phyloP scores from a whole-genome alignment of 208 protist species.

The Leishmania tarentolae region DNA sequence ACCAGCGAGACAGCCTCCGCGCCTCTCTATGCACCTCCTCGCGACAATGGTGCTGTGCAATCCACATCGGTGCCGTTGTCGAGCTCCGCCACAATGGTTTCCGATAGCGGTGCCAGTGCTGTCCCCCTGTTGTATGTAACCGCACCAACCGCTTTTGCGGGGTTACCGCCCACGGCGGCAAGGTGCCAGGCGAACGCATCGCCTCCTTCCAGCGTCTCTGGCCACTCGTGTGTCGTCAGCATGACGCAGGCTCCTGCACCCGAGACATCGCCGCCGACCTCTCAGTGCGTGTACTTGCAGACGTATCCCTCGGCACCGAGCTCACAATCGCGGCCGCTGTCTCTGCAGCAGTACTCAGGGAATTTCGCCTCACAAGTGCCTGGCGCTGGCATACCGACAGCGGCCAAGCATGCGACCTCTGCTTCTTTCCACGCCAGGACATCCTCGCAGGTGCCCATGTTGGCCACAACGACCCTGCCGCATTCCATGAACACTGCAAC shows the following conservation, averaged over 20 bases:
- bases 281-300: slow-evolving; percentile 4
- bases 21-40: neutral
- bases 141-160: slow-evolving; percentile 3
- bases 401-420: neutral
- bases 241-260: neutral
- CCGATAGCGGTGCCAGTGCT: neutral
- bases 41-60: neutral
- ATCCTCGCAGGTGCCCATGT: neutral
- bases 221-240: neutral
- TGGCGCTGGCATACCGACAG: neutral
- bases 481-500: neutral
- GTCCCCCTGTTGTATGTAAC: neutral
- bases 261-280: neutral
- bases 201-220: neutral
- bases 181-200: neutral
- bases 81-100: neutral
- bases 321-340: neutral
- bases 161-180: neutral
- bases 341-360: neutral
- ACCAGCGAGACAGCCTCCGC: slow-evolving; percentile 1
- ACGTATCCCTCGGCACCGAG: neutral
- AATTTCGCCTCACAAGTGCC: neutral
- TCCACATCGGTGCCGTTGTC: neutral
- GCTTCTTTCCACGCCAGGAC: neutral
- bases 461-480: neutral